Evolutionary conservation across 192 early-diverging fungal species (phyloP), one percentile per base, ranked within the genome.

Genomic region (Coemansia sp.): DNA sequence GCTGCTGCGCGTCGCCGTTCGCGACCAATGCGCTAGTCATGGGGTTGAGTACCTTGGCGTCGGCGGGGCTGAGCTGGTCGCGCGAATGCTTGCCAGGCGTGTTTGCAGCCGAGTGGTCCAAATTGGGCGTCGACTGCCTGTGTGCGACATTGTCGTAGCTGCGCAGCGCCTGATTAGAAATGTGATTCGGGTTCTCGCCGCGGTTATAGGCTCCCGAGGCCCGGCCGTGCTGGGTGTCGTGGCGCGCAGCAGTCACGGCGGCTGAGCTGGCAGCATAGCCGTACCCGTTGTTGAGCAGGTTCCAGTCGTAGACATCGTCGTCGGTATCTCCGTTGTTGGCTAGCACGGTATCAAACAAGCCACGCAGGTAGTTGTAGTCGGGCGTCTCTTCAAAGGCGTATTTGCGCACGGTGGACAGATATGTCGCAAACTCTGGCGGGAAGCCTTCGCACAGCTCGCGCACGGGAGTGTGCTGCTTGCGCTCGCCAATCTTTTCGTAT

Each of bases 271-370:
- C 53, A 30, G 53, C 32, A n/a, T 35, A 35, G 2, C 34, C 32
- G 29, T 55, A 55, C 13, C 53, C 53, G 53, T 55, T 55, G 53
- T 76, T 82, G 61, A 76, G 75, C 2, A 70, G 84, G 49, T 90
- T 95, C 93, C 93, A 95, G 78, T 94, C 94, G 84, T 93, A 94
- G 37, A 93, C 86, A 80, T 94, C 91, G 73, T 94, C 93, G 69
- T 93, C 91, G 66, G 91, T 87, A 74, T 87, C 90, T 32, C 89
- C 92, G 74, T 90, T 88, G 53, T 90, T 86, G 16, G 90, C 85
- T 84, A 92, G 92, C 44, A 96, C 76, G 58, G 93, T 90, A 49
- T 87, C 84, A 85, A 96, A 94, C 27, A 96, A 83, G 55, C 91
- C 89, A 65, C 90, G 87, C n/a, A 96, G 84, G 71, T 93, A 96